phyloP scores from a whole-genome alignment of 2,329 filamentous ascomycete genomes.

The Cercospora sp. region DNA sequence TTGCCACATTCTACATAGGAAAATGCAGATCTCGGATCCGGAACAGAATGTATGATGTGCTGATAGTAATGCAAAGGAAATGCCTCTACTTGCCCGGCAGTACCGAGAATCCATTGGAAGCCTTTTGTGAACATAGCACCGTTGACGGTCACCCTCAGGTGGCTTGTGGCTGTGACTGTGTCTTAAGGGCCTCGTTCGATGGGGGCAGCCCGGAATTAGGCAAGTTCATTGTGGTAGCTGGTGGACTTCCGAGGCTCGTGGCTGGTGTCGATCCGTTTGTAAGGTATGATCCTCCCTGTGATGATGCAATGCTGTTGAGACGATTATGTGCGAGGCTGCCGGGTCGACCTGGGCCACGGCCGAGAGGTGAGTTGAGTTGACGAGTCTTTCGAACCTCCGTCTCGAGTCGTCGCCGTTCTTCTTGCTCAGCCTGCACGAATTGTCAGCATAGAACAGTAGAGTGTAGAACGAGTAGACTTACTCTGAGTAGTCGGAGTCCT shows the following conservation, averaged over 20 bases:
- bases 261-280: slow-evolving; percentile 9
- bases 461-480: slow-evolving; percentile 45
- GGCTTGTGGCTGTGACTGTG: not conserved
- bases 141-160: not conserved
- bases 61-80: not conserved
- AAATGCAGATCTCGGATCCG: not conserved
- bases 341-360: slow-evolving; percentile 18
- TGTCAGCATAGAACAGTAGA: slow-evolving; percentile 30
- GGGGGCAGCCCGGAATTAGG: not conserved
- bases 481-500: slow-evolving; percentile 64
- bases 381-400: slow-evolving; percentile 58
- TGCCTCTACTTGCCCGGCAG: not conserved
- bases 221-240: not conserved
- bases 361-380: slow-evolving; percentile 41
- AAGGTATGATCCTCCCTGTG: slow-evolving; percentile 7
- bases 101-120: not conserved
- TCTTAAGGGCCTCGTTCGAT: not conserved
- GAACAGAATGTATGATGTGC: not conserved
- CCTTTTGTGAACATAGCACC: not conserved
- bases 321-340: slow-evolving; percentile 20
- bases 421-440: slow-evolving; percentile 63
- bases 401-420: slow-evolving; percentile 68
- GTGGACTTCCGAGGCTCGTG: slow-evolving; percentile 11
- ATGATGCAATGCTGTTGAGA: slow-evolving; percentile 17
- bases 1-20: not conserved